Percentiles rank a stretch among this genome's conserved stretches.
Evolutionary conservation across 805 yeast species (phyloP).

Genomic region (Lipomyces yamanashiensis): DNA sequence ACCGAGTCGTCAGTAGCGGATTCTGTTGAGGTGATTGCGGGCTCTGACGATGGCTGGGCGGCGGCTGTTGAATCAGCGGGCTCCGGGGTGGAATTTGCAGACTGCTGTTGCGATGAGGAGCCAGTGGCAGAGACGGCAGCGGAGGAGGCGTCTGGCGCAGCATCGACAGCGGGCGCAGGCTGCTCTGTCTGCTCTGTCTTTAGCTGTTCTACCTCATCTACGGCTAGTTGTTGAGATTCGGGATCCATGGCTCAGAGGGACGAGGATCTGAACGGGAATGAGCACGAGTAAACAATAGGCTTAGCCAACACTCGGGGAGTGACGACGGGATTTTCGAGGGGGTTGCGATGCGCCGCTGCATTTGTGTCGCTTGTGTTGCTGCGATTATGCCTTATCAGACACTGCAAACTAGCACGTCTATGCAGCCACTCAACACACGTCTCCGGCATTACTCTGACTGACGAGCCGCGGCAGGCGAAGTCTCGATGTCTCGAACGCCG

Average conservation of each 20-base stretch:
- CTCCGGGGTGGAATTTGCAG: slow-evolving; percentile 6
- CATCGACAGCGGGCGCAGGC: slow-evolving; percentile 6
- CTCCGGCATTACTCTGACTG: background rate
- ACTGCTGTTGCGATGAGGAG: slow-evolving; percentile 4
- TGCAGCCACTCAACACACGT: background rate
- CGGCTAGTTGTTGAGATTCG: slow-evolving; percentile 2
- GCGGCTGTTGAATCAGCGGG: slow-evolving; percentile 2
- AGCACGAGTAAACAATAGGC: slow-evolving; percentile 2
- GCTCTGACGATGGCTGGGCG: slow-evolving; percentile 5
- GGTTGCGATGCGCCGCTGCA: slow-evolving; percentile 15
- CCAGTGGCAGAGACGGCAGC: slow-evolving; percentile 10
- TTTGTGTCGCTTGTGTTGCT: background rate
- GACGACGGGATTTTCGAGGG: slow-evolving; percentile 20
- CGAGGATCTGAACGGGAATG: slow-evolving; percentile 2
- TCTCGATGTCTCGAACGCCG: background rate
- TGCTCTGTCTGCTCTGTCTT: slow-evolving; percentile 9
- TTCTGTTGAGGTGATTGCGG: background rate
- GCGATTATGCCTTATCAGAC: background rate
- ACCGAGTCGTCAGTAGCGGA: background rate
- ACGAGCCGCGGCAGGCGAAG: slow-evolving; percentile 1
- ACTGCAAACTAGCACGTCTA: background rate
- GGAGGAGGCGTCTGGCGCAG: slow-evolving; percentile 1
- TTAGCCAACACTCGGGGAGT: background rate
- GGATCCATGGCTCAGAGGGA: slow-evolving; percentile 10
- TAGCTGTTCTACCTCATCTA: background rate